Evolutionary conservation across 768 basidiomycete species (phyloP), one percentile per base, ranked within the genome.

Genomic region (Lentinula edodes): DNA sequence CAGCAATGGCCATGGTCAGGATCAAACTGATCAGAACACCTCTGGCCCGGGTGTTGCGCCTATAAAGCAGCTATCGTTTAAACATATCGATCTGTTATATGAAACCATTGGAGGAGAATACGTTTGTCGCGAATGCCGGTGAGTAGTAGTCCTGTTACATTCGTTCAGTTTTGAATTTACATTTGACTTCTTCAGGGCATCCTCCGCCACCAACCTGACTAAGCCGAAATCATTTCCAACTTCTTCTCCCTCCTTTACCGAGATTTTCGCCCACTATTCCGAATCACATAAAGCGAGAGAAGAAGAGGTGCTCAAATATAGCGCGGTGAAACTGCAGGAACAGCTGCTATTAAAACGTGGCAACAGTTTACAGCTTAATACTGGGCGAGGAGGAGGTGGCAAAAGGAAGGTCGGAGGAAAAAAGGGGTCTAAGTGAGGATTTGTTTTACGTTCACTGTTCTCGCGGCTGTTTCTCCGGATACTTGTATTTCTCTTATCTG

Each of bases 81-180:
- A 51, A 38, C 58, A 59, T n/a, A 23, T 59, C 34, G 58, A 48
- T 9, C 34, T 59, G 46, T 34, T 59, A 6, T 59, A 59, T 38
- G 58, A 59, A 16, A 59, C 58, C 28, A 45, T 59, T 13, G 58
- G 32, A 16, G 43, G 43, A n/a, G 58, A 59, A 41, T 59, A 59
- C n/a, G 12, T 59, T 6, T 59, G 58, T 45, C 28, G 58, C 32
- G 58, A 59, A 12, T 59, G 58, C 18, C 58, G 58, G 58, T 59
- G 12, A 50, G 57, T 57, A 46, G 6, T 2, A 43, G 18, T 58
- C 16, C 10, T 16, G 12, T 43, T 3, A 13, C 28, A 18, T 23
- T 46, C 7, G 28, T 28, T 4, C 28, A 16, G 4, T 23, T 39
- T 18, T 41, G 18, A 32, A 9, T 12, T 23, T 9, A 15, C 23